Percentiles rank a stretch among this genome's conserved stretches.
Evolutionary conservation across 306 rosid species (phyloP).

Genomic region (Fagus crenata): DNA sequence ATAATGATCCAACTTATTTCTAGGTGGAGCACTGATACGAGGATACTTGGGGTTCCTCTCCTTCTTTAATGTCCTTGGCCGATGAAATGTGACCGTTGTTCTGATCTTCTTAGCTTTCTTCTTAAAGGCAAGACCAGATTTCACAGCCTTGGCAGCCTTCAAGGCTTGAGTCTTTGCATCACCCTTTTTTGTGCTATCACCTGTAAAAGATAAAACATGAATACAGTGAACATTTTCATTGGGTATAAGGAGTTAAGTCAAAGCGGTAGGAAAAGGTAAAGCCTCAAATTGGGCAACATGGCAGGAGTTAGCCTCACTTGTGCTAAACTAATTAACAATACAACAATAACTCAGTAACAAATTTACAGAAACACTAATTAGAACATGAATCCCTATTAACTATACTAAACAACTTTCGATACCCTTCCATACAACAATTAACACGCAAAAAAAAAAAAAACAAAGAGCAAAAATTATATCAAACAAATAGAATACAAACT

Average conservation of each 20-base stretch:
- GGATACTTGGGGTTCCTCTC: slow-evolving; percentile 86
- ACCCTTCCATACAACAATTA: not conserved
- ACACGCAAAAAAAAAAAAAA: too few species aligned
- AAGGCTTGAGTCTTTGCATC: slow-evolving; percentile 85
- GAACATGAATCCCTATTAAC: too few species aligned
- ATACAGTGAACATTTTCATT: not conserved
- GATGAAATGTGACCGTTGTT: slow-evolving; percentile 80
- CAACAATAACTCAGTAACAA: not conserved
- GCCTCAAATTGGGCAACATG: not conserved
- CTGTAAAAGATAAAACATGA: slow-evolving; percentile 27
- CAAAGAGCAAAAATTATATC: not conserved
- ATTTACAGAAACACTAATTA: not conserved
- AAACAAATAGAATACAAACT: not conserved
- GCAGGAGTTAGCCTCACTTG: not conserved
- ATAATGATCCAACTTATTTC: slow-evolving; percentile 86
- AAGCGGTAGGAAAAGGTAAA: too few species aligned
- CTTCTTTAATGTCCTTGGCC: slow-evolving; percentile 78
- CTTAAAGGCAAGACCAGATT: slow-evolving; percentile 66
- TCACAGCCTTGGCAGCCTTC: slow-evolving; percentile 92
- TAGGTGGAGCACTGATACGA: slow-evolving; percentile 77
- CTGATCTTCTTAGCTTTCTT: slow-evolving; percentile 84
- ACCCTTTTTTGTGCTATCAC: slow-evolving; percentile 51
- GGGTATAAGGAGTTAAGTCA: not conserved
- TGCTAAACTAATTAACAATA: not conserved
- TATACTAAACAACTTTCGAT: not conserved